Evolutionary conservation across 2,329 filamentous ascomycete genomes (phyloP).

Genomic region (Diaporthe caulivora): DNA sequence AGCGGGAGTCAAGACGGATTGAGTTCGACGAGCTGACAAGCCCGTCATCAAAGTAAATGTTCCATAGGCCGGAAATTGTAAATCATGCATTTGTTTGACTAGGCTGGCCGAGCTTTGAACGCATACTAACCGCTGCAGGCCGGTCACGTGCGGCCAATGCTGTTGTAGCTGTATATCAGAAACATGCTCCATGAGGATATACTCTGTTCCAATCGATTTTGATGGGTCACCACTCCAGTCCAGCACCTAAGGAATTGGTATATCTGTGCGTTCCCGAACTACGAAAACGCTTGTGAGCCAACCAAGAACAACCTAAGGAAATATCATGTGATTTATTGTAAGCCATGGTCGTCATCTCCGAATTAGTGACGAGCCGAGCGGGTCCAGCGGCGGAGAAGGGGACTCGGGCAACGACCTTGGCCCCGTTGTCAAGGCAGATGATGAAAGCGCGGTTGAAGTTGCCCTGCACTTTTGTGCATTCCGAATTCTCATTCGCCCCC

Average conservation of each 20-base stretch:
- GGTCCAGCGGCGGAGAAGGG: neutral
- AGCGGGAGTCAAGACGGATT: neutral
- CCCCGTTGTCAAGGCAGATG: neutral
- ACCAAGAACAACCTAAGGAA: neutral
- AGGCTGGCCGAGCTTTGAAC: neutral
- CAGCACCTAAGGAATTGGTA: conserved; percentile 3
- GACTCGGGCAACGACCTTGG: neutral
- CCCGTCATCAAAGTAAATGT: conserved; percentile 2
- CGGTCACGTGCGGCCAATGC: neutral
- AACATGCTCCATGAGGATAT: conserved; percentile 7
- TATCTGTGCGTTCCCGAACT: conserved; percentile 10
- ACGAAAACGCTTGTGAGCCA: neutral
- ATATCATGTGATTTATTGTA: neutral
- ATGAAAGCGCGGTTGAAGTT: conserved; percentile 11
- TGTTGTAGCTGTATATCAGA: neutral
- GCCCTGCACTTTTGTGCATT: conserved; percentile 5
- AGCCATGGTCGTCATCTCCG: conserved; percentile 9
- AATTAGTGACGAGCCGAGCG: conserved; percentile 1
- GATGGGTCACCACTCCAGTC: conserved; percentile 1
- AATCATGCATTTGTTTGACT: conserved; percentile 1
- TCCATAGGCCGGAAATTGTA: conserved; percentile 8
- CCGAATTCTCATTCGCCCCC: neutral
- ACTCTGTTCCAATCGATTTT: neutral
- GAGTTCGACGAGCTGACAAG: neutral
- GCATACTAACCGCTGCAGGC: neutral